Evolutionary conservation across 129 eudicot species (phyloP), one percentile per base, ranked within the genome.

Genomic region (Kitagawia praeruptora): DNA sequence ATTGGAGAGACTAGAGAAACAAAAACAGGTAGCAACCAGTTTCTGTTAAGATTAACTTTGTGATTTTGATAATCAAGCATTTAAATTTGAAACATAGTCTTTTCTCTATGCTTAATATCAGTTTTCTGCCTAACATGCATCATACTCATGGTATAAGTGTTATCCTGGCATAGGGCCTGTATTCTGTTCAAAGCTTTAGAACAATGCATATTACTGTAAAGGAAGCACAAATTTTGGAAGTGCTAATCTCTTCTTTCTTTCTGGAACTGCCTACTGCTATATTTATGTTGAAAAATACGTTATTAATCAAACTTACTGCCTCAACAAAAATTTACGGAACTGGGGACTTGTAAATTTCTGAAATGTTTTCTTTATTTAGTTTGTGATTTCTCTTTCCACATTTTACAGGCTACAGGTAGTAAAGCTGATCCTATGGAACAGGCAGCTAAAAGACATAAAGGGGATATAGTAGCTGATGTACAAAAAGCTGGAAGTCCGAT

Each of bases 1-100:
- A 88, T 81, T 95, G 73, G 91, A 87, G 81, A 90, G 89, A 81
- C 97, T 95, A 69, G 81, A 82, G 79, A 95, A 95, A 84, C 96
- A 82, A 76, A 95, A 95, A 83, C 96, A 92, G 75, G 99, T 92
- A 92, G 80, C 67, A 39, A 34, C 25, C 48, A 38, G 48, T 25
- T 37, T 75, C 16, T 53, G 2, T 13, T n/a, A 27, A 56, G 4
- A 14, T 53, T 5, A 70, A 74, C 23, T 83, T 78, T 27, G 53
- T 48, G 8, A 70, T 44, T 47, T 44, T 54, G 34, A 11, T 61
- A 10, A 56, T 70, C 73, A 16, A 40, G 54, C 73, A 25, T 21
- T 61, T 16, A n/a, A 61, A 58, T 34, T 58, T 58, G 10, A 58
- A 7, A 3, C 1, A 56, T 23, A 56, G 66, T 8, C 69, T 61